Conservation (phyloP, 805 yeast species). For the Yarrowia divulgata region DNA sequence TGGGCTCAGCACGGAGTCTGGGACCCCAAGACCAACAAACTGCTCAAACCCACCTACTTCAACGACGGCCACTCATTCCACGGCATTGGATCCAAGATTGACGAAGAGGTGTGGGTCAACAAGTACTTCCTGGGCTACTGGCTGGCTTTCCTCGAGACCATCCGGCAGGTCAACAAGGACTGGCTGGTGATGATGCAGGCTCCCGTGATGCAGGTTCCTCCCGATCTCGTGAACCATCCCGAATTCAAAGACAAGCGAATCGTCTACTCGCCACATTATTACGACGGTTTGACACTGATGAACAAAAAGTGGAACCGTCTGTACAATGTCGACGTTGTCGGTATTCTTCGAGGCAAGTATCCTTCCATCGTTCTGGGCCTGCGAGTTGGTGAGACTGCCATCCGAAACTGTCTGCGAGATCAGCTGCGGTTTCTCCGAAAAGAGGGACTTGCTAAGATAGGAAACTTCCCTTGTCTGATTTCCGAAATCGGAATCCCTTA, state of each 20-base stretch:
- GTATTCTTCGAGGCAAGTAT: slow-evolving; percentile 81
- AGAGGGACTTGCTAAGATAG: slow-evolving; percentile 70
- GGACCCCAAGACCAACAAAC: slow-evolving; percentile 47
- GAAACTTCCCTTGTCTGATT: slow-evolving; percentile 77
- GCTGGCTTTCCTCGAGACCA: slow-evolving; percentile 55
- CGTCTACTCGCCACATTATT: slow-evolving; percentile 86
- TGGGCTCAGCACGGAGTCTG: slow-evolving; percentile 83
- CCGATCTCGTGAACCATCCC: slow-evolving; percentile 53
- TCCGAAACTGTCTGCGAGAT: slow-evolving; percentile 70
- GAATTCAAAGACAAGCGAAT: slow-evolving; percentile 59
- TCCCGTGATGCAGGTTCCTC: slow-evolving; percentile 82
- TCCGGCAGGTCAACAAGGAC: slow-evolving; percentile 58
- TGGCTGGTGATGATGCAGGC: slow-evolving; percentile 75
- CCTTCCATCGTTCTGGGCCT: slow-evolving; percentile 75
- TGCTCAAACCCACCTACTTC: slow-evolving; percentile 63
- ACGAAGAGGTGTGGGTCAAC: slow-evolving; percentile 64
- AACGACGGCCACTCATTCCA: slow-evolving; percentile 38
- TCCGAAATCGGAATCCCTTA: slow-evolving; percentile 98
- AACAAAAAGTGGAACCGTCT: slow-evolving; percentile 85
- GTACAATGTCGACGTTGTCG: slow-evolving; percentile 88
- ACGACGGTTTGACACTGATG: slow-evolving; percentile 94
- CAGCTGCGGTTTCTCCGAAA: slow-evolving; percentile 71
- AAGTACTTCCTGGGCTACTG: slow-evolving; percentile 68
- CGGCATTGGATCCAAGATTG: slow-evolving; percentile 44
- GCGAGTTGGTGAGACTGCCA: slow-evolving; percentile 73